Evolutionary conservation across 305 asterid species (phyloP), one percentile per base, ranked within the genome.

Genomic region (Fraxinus baroniana): DNA sequence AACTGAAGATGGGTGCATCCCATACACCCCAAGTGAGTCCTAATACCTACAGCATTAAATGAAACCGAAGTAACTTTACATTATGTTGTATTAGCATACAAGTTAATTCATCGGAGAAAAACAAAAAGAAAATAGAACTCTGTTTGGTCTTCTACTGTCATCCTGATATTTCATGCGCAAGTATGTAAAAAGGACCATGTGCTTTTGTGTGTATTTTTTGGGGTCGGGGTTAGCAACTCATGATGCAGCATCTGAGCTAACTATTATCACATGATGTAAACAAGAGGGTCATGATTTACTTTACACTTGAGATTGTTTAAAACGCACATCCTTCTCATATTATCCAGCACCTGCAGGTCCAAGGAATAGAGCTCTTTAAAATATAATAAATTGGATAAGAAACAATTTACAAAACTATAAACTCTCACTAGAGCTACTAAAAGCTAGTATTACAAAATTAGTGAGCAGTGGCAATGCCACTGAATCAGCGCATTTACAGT

Each of bases 1-100:
- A 86, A 87, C 80, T 77, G 87, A 95, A 94, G 81, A 88, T 55
- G 4, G 87, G 86, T 64, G 86, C 87, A 80, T 93, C 97, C 97
- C 97, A 95, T 66, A 88, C 85, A 32, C 98, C 99, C 99, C 98
- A 94, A 30, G 97, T 90, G 77, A 95, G 94, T 64, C 97, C 98
- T 85, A 86, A 24, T 22, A 95, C 94, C 99, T 95, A 62, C 83
- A 85, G 52, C 70, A 35, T 64, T 39, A 78, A 78, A 55, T 46
- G 83, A 79, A 79, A 82, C 70, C 28, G n/a, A 57, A 36, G 57
- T 81, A 37, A 62, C 20, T 33, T 32, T 18, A 57, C 28, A 7
- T 22, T 60, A 41, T 81, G 66, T 37, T 26, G 41, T 4, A 26
- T 35, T n/a, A 13, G 30, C 24, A 5, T 74, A n/a, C 9, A 26